Conservation (phyloP, 1,284 basidiomycete species). For the Microbotryomycetes sp. region DNA sequence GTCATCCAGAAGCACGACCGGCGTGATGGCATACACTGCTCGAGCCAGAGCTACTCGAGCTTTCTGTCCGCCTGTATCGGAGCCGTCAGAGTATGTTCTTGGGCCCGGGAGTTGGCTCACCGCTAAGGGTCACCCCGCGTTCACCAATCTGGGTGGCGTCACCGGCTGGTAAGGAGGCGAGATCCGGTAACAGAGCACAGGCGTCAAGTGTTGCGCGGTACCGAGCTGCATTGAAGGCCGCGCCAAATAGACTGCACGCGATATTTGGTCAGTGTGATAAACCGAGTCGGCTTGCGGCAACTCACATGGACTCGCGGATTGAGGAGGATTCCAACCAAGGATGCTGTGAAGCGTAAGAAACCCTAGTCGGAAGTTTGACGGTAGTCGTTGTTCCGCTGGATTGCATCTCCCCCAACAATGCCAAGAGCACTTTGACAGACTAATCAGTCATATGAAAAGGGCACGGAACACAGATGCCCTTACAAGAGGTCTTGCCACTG, state of each 20-base stretch:
- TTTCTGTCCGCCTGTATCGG: conserved; percentile 36
- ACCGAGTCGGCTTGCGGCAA: conserved; percentile 47
- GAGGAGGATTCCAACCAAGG: conserved; percentile 67
- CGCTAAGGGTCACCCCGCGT: conserved; percentile 66
- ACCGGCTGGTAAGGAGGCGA: conserved; percentile 84
- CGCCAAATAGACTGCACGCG: conserved; percentile 77
- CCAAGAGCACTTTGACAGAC: conserved; percentile 49
- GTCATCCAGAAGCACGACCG: conserved; percentile 78
- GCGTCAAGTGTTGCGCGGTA: conserved; percentile 68
- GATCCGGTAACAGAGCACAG: conserved; percentile 70
- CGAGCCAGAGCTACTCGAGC: conserved; percentile 68
- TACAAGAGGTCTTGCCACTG: conserved; percentile 31
- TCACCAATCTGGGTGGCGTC: conserved; percentile 52
- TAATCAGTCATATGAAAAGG: conserved; percentile 42
- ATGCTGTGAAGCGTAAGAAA: conserved; percentile 41
- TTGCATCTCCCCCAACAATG: conserved; percentile 49
- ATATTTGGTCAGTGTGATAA: conserved; percentile 41
- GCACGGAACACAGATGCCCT: conserved; percentile 4
- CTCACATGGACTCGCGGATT: conserved; percentile 46
- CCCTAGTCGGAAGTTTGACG: conserved; percentile 57
- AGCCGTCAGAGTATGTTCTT: no score
- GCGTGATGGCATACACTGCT: conserved; percentile 85
- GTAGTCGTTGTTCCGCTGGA: conserved; percentile 52
- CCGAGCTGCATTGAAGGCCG: conserved; percentile 67
- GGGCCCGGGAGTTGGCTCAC: conserved; percentile 42